These are phyloP conservation scores for Sporisorium reilianum DNA, from an alignment of 1,284 basidiomycete species.

Conservation along the genomic window DNA sequence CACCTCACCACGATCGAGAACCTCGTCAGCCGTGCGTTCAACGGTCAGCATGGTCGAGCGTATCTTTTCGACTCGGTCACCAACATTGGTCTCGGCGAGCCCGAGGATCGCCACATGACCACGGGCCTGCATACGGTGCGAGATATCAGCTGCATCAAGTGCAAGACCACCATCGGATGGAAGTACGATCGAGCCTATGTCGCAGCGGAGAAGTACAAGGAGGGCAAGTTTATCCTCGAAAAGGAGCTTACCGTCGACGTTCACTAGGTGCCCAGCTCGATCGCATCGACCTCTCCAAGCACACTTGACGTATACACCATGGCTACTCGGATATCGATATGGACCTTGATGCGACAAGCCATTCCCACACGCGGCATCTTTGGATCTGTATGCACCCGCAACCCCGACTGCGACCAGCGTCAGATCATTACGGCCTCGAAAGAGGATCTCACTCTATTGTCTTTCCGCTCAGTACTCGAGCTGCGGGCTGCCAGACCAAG, in stretches of 20 bases:
- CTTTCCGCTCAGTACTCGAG: background rate
- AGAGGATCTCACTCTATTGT: background rate
- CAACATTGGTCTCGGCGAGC: constrained; percentile 86
- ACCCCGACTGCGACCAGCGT: background rate
- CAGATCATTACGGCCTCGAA: too few relatives aligned
- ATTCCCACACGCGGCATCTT: background rate
- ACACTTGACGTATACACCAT: too few relatives aligned
- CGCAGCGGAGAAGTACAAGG: constrained; percentile 92
- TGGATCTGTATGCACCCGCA: background rate
- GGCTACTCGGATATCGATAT: too few relatives aligned
- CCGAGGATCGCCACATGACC: constrained; percentile 93
- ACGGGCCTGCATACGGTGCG: constrained; percentile 96
- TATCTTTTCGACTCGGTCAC: constrained; percentile 93
- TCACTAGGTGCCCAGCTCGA: too few relatives aligned
- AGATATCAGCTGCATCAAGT: constrained; percentile 92
- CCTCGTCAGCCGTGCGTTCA: constrained; percentile 80
- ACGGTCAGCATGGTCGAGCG: constrained; percentile 91
- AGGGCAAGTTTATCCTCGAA: constrained; percentile 97
- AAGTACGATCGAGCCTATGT: constrained; percentile 97
- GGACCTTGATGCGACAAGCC: too few relatives aligned
- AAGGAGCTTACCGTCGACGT: constrained; percentile 71
- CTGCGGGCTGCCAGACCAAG: background rate
- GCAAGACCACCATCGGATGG: constrained; percentile 88
- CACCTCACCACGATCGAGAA: constrained; percentile 92
- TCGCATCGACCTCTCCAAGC: too few relatives aligned